A percentile compares a stretch with the other conserved stretches of the same genome.
Conservation (phyloP, 768 basidiomycete species). For the Lentinula sp. region DNA sequence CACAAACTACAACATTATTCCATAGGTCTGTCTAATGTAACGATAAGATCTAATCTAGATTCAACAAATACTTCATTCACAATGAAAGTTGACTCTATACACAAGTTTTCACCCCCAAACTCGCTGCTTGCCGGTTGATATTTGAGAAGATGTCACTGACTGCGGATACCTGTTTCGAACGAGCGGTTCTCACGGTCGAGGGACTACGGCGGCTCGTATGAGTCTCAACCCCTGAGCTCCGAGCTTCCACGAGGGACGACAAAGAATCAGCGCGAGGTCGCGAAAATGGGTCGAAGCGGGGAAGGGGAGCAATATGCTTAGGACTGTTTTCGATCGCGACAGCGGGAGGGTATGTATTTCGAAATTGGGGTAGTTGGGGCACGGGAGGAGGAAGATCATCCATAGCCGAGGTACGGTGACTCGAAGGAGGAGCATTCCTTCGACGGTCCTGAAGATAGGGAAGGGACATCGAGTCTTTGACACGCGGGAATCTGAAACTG, state of each 20-base stretch:
- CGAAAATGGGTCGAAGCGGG: conserved; percentile 20
- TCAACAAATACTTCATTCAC: too few species aligned
- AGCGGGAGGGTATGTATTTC: neutral
- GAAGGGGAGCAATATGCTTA: conserved; percentile 17
- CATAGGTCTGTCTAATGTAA: too few species aligned
- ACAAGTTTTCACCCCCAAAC: neutral
- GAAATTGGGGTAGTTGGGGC: neutral
- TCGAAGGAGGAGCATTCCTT: neutral
- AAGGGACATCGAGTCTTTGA: conserved; percentile 1
- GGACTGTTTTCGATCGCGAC: neutral
- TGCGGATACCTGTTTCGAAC: neutral
- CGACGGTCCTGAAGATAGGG: neutral
- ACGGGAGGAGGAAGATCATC: neutral
- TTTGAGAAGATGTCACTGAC: neutral
- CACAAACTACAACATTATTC: too few species aligned
- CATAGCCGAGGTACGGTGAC: neutral
- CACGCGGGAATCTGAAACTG: neutral
- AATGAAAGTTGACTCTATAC: neutral
- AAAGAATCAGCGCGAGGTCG: conserved; percentile 21
- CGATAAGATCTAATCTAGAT: too few species aligned
- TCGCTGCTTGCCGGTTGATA: neutral
- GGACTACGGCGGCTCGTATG: neutral
- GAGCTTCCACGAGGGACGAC: conserved; percentile 14
- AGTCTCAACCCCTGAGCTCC: neutral
- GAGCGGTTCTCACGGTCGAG: neutral